phyloP scores from a whole-genome alignment of 495 filamentous ascomycete genomes.

The Thozetella sp. region DNA sequence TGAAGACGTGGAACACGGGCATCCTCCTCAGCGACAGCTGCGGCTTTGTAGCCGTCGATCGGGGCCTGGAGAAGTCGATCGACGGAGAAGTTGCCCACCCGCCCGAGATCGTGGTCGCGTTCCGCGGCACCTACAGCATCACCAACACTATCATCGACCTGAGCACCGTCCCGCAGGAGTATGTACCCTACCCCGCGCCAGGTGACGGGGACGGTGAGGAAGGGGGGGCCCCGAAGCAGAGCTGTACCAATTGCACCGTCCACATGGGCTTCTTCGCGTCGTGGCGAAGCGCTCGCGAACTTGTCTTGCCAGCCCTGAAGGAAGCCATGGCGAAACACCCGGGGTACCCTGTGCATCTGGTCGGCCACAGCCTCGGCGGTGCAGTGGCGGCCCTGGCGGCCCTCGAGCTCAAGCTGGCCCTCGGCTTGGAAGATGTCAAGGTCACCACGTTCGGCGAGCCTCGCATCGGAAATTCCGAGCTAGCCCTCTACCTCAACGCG shows the following conservation, averaged over 20 bases:
- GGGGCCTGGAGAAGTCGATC: slow-evolving; percentile 41
- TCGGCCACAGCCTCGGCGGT: slow-evolving; percentile 91
- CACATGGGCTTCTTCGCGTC: slow-evolving; percentile 87
- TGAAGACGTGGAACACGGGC: slow-evolving; percentile 89
- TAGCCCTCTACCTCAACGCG: slow-evolving; percentile 68
- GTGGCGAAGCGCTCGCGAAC: slow-evolving; percentile 71
- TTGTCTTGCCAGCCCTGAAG: slow-evolving; percentile 62
- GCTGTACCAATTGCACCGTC: slow-evolving; percentile 84
- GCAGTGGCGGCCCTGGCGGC: slow-evolving; percentile 88
- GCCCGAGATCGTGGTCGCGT: slow-evolving; percentile 78
- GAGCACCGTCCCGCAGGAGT: slow-evolving; percentile 84
- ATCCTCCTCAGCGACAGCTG: slow-evolving; percentile 86
- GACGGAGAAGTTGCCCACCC: slow-evolving; percentile 29
- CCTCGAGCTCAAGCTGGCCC: slow-evolving; percentile 63
- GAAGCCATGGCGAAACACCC: slow-evolving; percentile 60
- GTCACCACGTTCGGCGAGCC: slow-evolving; percentile 97
- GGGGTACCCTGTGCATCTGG: slow-evolving; percentile 70
- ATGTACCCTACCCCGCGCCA: slow-evolving; percentile 76
- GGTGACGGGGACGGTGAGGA: slow-evolving; percentile 34
- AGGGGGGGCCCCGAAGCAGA: slow-evolving; percentile 21
- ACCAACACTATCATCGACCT: slow-evolving; percentile 89
- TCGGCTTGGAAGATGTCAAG: slow-evolving; percentile 61
- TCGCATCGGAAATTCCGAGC: slow-evolving; percentile 72
- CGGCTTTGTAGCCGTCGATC: slow-evolving; percentile 89
- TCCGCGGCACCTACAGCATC: slow-evolving; percentile 92